A percentile compares a stretch with the other conserved stretches of the same genome.
phyloP scores from a whole-genome alignment of 2,329 filamentous ascomycete genomes.

The Botryotinia calthae region DNA sequence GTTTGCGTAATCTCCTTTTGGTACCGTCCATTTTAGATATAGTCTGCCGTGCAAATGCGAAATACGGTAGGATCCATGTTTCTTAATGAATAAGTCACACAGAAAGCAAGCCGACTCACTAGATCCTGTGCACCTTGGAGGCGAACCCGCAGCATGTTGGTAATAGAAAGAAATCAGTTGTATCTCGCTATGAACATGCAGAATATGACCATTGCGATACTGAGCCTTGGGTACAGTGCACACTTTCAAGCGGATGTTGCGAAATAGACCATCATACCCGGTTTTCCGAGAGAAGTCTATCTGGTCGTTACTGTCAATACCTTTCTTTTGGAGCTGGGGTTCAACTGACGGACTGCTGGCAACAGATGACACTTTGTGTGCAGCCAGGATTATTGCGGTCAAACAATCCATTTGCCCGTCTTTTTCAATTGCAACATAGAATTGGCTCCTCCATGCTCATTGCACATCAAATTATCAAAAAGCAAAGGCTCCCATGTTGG shows the following conservation, averaged over 20 bases:
- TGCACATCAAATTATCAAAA: background rate
- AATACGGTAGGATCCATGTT: constrained; percentile 23
- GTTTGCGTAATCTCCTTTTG: constrained; percentile 12
- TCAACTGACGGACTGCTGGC: background rate
- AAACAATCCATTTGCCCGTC: background rate
- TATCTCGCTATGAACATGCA: constrained; percentile 49
- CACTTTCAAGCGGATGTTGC: background rate
- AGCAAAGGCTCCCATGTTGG: background rate
- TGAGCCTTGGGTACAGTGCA: background rate
- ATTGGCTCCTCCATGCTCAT: accelerated
- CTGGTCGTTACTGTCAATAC: background rate
- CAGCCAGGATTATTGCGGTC: background rate
- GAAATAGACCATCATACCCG: background rate
- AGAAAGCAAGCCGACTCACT: constrained; percentile 28
- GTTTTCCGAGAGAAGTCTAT: background rate
- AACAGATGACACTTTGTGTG: background rate
- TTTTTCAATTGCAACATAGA: background rate
- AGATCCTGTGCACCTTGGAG: constrained; percentile 24
- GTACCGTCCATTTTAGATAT: constrained; percentile 23
- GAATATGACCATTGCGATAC: background rate
- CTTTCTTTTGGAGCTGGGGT: background rate
- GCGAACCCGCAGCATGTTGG: background rate
- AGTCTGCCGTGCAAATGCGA: constrained; percentile 23
- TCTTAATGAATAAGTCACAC: constrained; percentile 24
- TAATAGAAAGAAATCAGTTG: constrained; percentile 40